These are phyloP conservation scores for Syzygium oleosum DNA, from an alignment of 345 rosid species.

Conservation along the genomic window DNA sequence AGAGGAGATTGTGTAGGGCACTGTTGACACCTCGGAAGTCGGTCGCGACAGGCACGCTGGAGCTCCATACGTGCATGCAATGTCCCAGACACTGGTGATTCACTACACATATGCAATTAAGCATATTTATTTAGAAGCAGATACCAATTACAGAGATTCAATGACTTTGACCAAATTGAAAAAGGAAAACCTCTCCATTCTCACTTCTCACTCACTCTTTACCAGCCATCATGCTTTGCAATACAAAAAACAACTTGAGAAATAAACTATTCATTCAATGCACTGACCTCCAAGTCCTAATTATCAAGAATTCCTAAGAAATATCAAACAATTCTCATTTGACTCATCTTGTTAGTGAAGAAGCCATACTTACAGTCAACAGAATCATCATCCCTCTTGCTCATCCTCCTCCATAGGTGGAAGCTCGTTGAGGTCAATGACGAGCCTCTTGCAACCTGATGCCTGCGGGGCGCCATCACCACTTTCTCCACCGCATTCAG, in stretches of 20 bases:
- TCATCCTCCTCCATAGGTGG: slow-evolving; percentile 2
- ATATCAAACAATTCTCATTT: neutral
- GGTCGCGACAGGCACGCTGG: neutral
- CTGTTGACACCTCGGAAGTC: too few species aligned
- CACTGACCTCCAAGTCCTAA: neutral
- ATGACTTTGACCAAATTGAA: neutral
- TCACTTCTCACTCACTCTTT: neutral
- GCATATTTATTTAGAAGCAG: neutral
- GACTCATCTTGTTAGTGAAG: neutral
- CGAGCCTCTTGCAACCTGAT: neutral
- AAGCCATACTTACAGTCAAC: neutral
- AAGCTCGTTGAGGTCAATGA: slow-evolving; percentile 17
- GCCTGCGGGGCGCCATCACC: neutral
- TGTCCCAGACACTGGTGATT: neutral
- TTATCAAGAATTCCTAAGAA: neutral
- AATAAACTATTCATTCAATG: neutral
- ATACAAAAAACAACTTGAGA: neutral
- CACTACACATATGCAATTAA: neutral
- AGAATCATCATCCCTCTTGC: neutral
- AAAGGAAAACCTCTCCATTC: neutral
- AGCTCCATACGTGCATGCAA: neutral
- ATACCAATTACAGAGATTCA: neutral
- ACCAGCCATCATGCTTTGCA: neutral
- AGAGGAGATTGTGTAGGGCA: neutral
- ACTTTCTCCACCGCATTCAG: neutral